Evolutionary conservation across 768 basidiomycete genomes (phyloP).

Genomic region (Serpula lacrymans): DNA sequence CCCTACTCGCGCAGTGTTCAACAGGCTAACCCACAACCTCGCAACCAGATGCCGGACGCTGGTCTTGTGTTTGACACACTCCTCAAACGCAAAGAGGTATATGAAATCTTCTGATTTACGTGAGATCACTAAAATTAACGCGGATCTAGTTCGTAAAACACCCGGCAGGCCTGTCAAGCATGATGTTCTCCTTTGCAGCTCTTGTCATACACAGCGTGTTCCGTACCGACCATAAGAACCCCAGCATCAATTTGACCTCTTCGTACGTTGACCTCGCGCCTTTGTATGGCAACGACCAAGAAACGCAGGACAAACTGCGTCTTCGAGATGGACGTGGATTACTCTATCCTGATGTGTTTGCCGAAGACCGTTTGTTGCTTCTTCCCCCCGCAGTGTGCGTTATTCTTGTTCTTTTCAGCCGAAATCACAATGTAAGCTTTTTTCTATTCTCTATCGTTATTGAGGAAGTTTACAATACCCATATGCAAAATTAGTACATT

Average conservation of each 20-base stretch:
- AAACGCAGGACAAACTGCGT: conserved; percentile 51
- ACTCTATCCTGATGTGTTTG: conserved; percentile 69
- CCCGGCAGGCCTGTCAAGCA: conserved; percentile 72
- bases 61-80: conserved; percentile 80
- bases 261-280: conserved; percentile 85
- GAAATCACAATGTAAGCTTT: conserved; percentile 78
- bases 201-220: conserved; percentile 87
- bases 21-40: conserved; percentile 59
- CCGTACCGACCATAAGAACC: conserved; percentile 68
- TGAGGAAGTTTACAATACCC: not conserved
- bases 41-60: conserved; percentile 71
- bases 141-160: conserved; percentile 61
- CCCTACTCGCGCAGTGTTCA: conserved; percentile 86
- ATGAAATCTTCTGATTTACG: not conserved
- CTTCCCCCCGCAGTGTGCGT: conserved; percentile 77
- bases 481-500: conserved; percentile 58
- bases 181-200: conserved; percentile 82
- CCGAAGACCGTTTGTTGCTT: conserved; percentile 73
- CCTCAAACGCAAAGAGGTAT: conserved; percentile 65
- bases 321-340: conserved; percentile 61
- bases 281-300: conserved; percentile 73
- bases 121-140: conserved; percentile 5
- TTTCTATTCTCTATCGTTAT: not conserved
- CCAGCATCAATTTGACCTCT: conserved; percentile 77
- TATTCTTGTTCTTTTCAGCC: conserved; percentile 80